Base-by-base conservation (phyloP, 768 basidiomycete genomes). In the Macrocybe gigantea region DNA sequence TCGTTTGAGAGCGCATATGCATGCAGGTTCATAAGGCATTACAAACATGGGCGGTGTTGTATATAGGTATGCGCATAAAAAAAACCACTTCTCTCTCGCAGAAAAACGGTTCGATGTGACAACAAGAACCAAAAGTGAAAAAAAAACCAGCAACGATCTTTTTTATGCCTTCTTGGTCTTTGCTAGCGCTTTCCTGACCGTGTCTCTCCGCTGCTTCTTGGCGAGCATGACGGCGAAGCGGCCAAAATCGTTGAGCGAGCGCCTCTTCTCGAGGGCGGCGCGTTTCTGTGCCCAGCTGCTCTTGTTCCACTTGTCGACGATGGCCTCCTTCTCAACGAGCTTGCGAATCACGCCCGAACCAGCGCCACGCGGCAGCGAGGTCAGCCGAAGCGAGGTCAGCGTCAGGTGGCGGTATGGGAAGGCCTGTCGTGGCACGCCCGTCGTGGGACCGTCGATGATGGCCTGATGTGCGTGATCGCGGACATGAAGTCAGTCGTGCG, bases 361-460 rank as follows among this genome's bases (percentile, higher is more conserved):
- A 38, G 95, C 91, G 44, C 67, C 88, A 56, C 93, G 92, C 62
- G 94, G 92, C 42, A 99, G 83, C 51, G 80, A 80, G 53, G 82
- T 78, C 57, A 97, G 74, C 57, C 80, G 73, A 68, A 93, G 74
- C 49, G 89, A 86, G 15, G 93, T 97, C 63, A 99, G 88, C 64
- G 84, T 80, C 60, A 97, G 78, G 72, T 96, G 85, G 65, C 88
- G 88, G 83, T 88, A 97, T 56, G 90, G 81, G 76, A 83, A 89
- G 29, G 87, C 63, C 70, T 96, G 95, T 60, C 96, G 91, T 57
- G 95, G 86, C 46, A 99, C 94, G 53, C 77, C 82, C 50, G 93
- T 92, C 33, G 80, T 78, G 46, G 96, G 94, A 40, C 94, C 94
- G 70, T 98, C 95, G 61, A 98, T 82, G 64, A 99, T 82, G 33